Evolutionary conservation across 2,329 filamentous ascomycete genomes (phyloP).

Genomic region (Penicillium sp.): DNA sequence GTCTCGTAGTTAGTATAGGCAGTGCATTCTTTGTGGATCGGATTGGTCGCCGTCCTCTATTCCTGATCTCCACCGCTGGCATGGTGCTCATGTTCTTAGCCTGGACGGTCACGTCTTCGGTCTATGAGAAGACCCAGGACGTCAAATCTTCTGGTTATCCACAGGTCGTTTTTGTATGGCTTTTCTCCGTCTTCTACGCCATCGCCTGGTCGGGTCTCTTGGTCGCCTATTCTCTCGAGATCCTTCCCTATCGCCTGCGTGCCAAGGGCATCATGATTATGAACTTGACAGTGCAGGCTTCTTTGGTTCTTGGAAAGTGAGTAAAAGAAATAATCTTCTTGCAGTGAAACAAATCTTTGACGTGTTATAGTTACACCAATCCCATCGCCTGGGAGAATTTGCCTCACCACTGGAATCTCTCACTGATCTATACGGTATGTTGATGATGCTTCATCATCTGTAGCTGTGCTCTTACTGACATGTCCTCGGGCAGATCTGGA

Average conservation of each 20-base stretch:
- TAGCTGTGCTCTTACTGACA: not conserved
- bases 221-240: constrained; percentile 25
- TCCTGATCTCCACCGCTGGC: constrained; percentile 40
- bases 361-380: constrained; percentile 17
- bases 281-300: constrained; percentile 48
- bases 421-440: constrained; percentile 21
- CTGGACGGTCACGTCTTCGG: constrained; percentile 46
- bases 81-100: constrained; percentile 45
- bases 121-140: constrained; percentile 38
- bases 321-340: constrained; percentile 14
- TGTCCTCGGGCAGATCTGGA: constrained; percentile 30
- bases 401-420: constrained; percentile 21
- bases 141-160: constrained; percentile 13
- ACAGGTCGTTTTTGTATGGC: constrained; percentile 19
- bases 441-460: constrained; percentile 15
- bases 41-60: constrained; percentile 52
- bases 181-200: constrained; percentile 27
- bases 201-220: constrained; percentile 25
- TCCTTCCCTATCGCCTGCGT: constrained; percentile 34
- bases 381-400: constrained; percentile 20
- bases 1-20: constrained; percentile 52
- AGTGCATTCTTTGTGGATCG: constrained; percentile 53
- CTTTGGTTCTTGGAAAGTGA: constrained; percentile 56
- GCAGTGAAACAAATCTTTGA: not conserved
- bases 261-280: constrained; percentile 38